Evolutionary conservation across 768 basidiomycete species (phyloP), one percentile per base, ranked within the genome.

Genomic region (Cystoderma amianthinum): DNA sequence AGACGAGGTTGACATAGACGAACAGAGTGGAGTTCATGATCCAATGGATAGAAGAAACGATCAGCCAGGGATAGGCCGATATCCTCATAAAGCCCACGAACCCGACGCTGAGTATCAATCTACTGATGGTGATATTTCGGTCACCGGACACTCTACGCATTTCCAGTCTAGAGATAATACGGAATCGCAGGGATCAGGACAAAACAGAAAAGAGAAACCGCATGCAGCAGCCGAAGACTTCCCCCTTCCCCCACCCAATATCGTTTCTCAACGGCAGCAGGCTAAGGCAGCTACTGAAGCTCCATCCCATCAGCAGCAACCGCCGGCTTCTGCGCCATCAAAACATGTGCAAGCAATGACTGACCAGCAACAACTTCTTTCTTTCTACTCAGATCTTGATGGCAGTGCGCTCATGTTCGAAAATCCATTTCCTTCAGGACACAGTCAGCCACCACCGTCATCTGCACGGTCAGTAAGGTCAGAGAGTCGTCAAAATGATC

Each of bases 211-310:
- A 43, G 53, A 53, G 5, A 69, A 62, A 48, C 57, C 64, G 44
- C 71, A 61, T 52, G 54, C 70, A 6, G 67, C 58, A 10, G 62
- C 64, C 6, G 76, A 78, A 41, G 73, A 78, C 45, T 76, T 78
- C 52, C 71, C 75, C 21, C 59, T 72, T 23, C 74, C 74, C 36
- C 65, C 70, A 38, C 64, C 66, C 18, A 54, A 61, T 24, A 54
- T 45, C 42, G 47, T 54, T 39, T 45, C 48, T 43, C 60, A 58
- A 42, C 46, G 50, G 18, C 58, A 55, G 46, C 52, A 52, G 30
- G 45, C 47, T 32, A 43, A 48, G 11, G 45, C 48, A 20, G 50
- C 42, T 42, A 57, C 48, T 42, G 52, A 54, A 15, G 36, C 33
- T 6, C 49, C 46, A 43, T 37, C 43, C 32, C 48, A 54, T 34